phyloP scores from a whole-genome alignment of 306 rosid species.

The Acacia confusa region DNA sequence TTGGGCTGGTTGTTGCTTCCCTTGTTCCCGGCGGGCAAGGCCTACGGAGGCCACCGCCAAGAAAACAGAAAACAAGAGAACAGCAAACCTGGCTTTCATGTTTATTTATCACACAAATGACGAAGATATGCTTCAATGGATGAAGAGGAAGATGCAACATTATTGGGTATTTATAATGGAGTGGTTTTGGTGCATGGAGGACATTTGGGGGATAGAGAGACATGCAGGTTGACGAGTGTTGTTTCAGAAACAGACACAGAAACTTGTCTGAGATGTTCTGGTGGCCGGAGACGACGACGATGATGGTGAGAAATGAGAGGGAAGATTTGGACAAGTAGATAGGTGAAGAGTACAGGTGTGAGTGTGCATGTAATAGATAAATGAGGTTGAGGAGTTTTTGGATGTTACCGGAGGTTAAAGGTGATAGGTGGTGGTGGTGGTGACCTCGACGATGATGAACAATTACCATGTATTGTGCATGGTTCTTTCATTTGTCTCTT shows the following conservation, averaged over 20 bases:
- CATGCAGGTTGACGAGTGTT: slow-evolving; percentile 44
- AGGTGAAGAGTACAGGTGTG: slow-evolving; percentile 14
- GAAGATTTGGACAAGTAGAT: no score
- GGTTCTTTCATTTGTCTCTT: neutral
- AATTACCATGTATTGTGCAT: neutral
- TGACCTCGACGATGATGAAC: neutral
- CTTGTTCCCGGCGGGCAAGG: no score
- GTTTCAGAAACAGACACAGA: slow-evolving; percentile 3
- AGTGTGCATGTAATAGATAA: slow-evolving; percentile 5
- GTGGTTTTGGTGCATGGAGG: neutral
- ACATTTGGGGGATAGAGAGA: neutral
- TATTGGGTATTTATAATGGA: neutral
- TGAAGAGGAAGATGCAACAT: no score
- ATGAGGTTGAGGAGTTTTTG: neutral
- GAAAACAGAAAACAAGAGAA: slow-evolving; percentile 26
- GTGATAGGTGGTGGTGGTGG: neutral
- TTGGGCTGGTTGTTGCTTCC: no score
- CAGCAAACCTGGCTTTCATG: slow-evolving; percentile 16
- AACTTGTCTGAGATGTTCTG: no score
- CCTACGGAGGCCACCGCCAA: slow-evolving; percentile 18
- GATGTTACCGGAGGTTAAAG: neutral
- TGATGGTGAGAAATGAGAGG: no score
- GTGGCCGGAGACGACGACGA: neutral
- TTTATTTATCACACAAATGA: no score
- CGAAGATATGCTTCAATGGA: no score